Percentiles rank a stretch among this genome's conserved stretches.
phyloP scores from a whole-genome alignment of 1,284 basidiomycete species.

The Moesziomyces antarcticus region DNA sequence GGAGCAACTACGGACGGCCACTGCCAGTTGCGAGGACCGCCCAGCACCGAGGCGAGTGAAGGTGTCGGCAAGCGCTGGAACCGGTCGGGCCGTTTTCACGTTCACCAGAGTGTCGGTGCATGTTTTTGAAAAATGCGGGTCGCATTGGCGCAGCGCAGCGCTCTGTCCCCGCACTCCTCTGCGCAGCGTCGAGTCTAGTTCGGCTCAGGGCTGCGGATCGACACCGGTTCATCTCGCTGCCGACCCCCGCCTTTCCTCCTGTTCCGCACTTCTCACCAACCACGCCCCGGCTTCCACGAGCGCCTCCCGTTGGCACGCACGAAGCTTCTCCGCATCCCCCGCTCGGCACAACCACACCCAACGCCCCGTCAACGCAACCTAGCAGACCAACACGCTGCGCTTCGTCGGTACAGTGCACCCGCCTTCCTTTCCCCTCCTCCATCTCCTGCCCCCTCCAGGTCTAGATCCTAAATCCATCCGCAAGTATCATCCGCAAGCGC shows the following conservation, averaged over 20 bases:
- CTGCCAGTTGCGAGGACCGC: neutral
- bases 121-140: neutral
- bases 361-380: neutral
- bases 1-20: no score
- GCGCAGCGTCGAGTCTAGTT: no score
- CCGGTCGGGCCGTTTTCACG: conserved; percentile 1
- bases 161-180: neutral
- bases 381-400: neutral
- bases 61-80: neutral
- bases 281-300: neutral
- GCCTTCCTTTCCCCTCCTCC: conserved; percentile 1
- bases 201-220: neutral
- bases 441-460: neutral
- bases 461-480: conserved; percentile 3
- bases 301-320: neutral
- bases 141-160: neutral
- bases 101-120: neutral
- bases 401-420: conserved; percentile 22
- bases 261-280: neutral
- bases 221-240: neutral
- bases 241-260: neutral
- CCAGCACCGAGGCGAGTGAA: no score
- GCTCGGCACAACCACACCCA: neutral
- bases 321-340: neutral
- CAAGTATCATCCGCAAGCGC: conserved; percentile 5